phyloP scores from a whole-genome alignment of 345 rosid species.

The Euphorbia pulcherrima region DNA sequence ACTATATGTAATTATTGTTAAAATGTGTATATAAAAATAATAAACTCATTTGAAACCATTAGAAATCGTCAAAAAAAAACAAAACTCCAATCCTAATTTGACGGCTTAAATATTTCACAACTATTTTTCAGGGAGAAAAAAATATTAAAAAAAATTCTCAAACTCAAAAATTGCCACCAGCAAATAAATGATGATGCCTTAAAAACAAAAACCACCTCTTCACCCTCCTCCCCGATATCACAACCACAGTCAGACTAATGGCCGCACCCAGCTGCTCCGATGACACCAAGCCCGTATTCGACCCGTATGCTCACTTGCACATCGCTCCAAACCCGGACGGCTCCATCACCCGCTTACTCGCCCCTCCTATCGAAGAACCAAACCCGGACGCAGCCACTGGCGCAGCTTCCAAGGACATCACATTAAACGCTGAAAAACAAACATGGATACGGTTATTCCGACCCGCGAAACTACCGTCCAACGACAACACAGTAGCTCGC shows the following conservation, averaged over 20 bases:
- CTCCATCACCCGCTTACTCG: conserved; percentile 19
- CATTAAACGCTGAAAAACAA: not conserved
- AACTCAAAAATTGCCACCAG: not conserved
- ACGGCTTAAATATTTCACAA: not conserved
- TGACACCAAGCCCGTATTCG: not conserved
- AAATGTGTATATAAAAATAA: no score
- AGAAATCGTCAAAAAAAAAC: not conserved
- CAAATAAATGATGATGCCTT: no score
- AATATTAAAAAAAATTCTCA: not conserved
- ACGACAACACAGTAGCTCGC: conserved; percentile 18
- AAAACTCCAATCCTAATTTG: not conserved
- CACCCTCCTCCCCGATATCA: not conserved
- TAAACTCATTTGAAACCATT: not conserved
- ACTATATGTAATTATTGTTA: no score
- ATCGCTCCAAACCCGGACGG: conserved; percentile 21
- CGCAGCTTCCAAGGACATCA: conserved; percentile 15
- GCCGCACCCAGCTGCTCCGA: not conserved
- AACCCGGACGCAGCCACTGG: conserved; percentile 16
- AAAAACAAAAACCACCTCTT: not conserved
- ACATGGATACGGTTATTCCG: conserved; percentile 17
- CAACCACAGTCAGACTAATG: not conserved
- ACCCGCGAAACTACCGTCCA: conserved; percentile 2
- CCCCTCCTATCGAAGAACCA: not conserved
- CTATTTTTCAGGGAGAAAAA: no score
- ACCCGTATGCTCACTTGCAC: conserved; percentile 14